Base-by-base conservation (phyloP, 2,329 filamentous ascomycete species). In the Ophiostoma himal-ulmi region DNA sequence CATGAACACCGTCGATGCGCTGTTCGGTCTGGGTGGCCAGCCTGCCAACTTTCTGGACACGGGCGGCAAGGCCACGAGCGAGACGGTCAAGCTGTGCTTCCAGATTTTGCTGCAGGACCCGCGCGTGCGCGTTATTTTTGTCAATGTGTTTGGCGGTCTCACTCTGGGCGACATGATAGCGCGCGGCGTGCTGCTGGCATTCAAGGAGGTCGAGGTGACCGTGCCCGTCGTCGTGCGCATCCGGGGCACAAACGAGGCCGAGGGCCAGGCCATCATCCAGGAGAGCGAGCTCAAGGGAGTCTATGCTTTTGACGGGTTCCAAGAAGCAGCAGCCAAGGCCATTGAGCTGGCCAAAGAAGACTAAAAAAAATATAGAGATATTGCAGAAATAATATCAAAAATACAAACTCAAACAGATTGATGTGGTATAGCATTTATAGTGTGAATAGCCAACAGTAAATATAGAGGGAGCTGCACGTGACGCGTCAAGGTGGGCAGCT, bases 11-110 rank as follows among this genome's bases (percentile, higher is more conserved):
- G 88, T 94, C 72, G 93, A 97, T 77, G 90, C 91, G 0, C 86
- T 97, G 1, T 83, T 85, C 2, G 81, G 87, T 14, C 86, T 87
- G 70, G 89, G 89, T 70, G 91, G 91, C 1, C 80, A 83, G 44
- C 89, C 89, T 34, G 88, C 92, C 13, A 97, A 97, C 76, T 96
- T 97, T 78, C 84, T 97, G 70, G 93, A 97, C 78, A 96, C 92
- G 0, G 93, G 94, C 37, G 93, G 93, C 48, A 95, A 96, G 78
- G 93, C 93, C 0, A 97, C 93, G 0, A 86, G 87, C 39, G 88
- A 90, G 73, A 96, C 93, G 0, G 92, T 97, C 74, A 89, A 90
- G 76, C 87, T 87, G 70, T 89, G 88, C 1, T 95, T 96, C 77
- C 84, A 88, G 70, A 85, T 94, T 14, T 87, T 97, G 22, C 81